Evolutionary conservation across 129 eudicot species (phyloP), one percentile per base, ranked within the genome.

Genomic region (Calendula officinalis): DNA sequence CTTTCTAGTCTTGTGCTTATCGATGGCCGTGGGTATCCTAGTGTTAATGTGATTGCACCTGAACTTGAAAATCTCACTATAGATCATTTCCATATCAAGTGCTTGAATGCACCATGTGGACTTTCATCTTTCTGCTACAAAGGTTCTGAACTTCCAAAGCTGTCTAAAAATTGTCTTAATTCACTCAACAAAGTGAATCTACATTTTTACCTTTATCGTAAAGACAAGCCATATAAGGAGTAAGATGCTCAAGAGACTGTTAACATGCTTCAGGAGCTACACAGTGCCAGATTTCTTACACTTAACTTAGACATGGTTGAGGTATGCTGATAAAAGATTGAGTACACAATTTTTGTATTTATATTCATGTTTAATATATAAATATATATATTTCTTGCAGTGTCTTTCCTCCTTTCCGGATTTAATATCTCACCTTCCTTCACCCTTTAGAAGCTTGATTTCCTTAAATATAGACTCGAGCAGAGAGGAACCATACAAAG

Each of bases 1-100:
- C 40, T 66, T 51, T 11, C 40, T 16, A 66, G 22, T 39, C 71
- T 66, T 49, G 14, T 3, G 10, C 49, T 66, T 51, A 66, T 7
- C 15, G 3, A 38, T 48, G 14, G 38, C 39, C 27, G 14, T 5
- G 1, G 1, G 12, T 39, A 42, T 7, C 22, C 32, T 2, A 3
- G 4, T 38, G 8, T 55, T 34, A 68, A 55, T 54, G 34, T 68
- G 63, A 15, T 55, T 68, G 64, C 73, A 32, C 73, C 64, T n/a
- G 10, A 42, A 56, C 75, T 70, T 60, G 60, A 58, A 43, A 38
- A 70, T 47, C 75, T 71, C 36, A 61, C 76, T 30, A 8, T 61
- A 16, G 34, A 0, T 3, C 0, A 50, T 40, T 60, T 54, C 62
- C 13, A 5, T 2, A 52, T 60, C 8, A 3, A 52, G 6, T 5